Conservation (phyloP, 148 eudicot genomes). For the Chenopodium album region DNA sequence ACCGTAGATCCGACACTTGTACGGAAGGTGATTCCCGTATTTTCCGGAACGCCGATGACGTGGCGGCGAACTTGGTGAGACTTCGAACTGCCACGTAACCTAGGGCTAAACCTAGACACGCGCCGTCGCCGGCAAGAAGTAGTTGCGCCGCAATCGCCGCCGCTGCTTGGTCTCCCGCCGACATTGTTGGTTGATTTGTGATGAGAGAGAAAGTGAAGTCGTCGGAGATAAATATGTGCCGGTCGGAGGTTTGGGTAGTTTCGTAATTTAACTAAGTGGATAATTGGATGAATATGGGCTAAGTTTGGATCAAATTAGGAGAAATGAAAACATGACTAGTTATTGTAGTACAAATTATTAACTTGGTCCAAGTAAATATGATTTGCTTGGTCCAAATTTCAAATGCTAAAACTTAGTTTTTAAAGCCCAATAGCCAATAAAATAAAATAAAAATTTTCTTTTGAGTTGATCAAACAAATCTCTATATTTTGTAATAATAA, state of each 20-base stretch:
- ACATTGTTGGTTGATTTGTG: constrained; percentile 36
- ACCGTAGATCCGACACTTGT: constrained; percentile 70
- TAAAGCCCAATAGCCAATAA: no score
- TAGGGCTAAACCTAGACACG: constrained; percentile 61
- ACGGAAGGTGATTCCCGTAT: constrained; percentile 59
- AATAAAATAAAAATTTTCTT: no score
- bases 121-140: constrained; percentile 75
- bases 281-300: not conserved
- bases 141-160: constrained; percentile 54
- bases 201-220: not conserved
- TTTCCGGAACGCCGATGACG: constrained; percentile 61
- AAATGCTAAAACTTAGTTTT: no score
- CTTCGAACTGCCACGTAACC: constrained; percentile 64
- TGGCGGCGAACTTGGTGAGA: constrained; percentile 43
- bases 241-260: not conserved
- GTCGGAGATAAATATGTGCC: constrained; percentile 13
- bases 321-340: not conserved
- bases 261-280: not conserved
- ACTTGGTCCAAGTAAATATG: no score
- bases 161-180: constrained; percentile 62
- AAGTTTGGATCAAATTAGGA: not conserved
- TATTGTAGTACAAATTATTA: no score
- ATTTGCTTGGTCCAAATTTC: no score
- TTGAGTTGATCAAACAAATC: no score
- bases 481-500: no score